Conservation (phyloP, 164 flowering plant genomes). For the Aristolochia fimbriata region DNA sequence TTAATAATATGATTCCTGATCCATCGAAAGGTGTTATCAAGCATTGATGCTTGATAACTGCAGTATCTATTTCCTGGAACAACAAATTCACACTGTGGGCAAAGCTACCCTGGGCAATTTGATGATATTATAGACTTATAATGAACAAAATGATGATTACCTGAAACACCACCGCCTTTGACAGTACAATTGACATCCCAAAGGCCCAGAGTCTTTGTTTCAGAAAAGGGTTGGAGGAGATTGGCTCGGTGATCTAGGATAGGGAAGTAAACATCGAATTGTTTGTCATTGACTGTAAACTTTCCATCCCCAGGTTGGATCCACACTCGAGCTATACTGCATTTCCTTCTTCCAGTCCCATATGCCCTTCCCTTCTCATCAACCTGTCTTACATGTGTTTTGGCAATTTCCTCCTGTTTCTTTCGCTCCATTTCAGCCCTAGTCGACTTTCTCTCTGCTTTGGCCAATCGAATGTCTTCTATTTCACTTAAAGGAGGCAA, state of each 20-base stretch:
- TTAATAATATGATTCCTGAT: too few species aligned
- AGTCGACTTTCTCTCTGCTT: slow-evolving; percentile 42
- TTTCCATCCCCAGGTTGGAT: slow-evolving; percentile 89
- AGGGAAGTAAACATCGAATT: slow-evolving; percentile 85
- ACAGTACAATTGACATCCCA: slow-evolving; percentile 91
- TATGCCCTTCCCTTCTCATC: slow-evolving; percentile 93
- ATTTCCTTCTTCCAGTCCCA: slow-evolving; percentile 94
- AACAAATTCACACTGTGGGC: too few species aligned
- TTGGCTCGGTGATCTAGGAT: slow-evolving; percentile 86
- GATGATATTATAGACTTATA: neutral
- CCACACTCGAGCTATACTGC: slow-evolving; percentile 95
- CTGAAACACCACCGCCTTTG: slow-evolving; percentile 86
- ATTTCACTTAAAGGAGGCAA: slow-evolving; percentile 75
- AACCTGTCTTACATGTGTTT: slow-evolving; percentile 65
- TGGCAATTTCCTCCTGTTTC: slow-evolving; percentile 80
- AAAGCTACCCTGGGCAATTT: too few species aligned
- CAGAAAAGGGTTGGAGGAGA: slow-evolving; percentile 81
- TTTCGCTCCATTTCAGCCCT: slow-evolving; percentile 69
- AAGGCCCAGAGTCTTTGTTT: slow-evolving; percentile 85
- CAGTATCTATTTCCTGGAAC: too few species aligned
- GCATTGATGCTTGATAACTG: too few species aligned
- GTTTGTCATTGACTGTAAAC: slow-evolving; percentile 66
- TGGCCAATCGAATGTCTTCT: slow-evolving; percentile 63
- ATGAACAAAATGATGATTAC: slow-evolving; percentile 23
- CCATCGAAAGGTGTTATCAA: too few species aligned